Percentiles rank a stretch among this genome's conserved stretches.
phyloP scores from a whole-genome alignment of 2,329 filamentous ascomycete species.

The Colletotrichum sp. region DNA sequence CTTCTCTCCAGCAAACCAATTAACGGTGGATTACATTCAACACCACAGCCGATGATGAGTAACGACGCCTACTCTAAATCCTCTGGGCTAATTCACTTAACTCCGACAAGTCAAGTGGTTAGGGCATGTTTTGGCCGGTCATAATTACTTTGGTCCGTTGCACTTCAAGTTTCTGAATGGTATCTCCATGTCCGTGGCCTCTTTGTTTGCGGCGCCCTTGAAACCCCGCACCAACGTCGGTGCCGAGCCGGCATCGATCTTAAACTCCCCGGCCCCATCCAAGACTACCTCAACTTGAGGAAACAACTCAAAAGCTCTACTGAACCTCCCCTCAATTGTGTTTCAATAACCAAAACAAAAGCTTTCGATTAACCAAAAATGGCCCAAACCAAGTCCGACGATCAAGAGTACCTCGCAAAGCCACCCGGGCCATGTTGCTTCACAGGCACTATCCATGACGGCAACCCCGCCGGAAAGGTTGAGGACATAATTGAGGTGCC shows the following conservation, averaged over 20 bases:
- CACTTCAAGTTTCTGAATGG: neutral
- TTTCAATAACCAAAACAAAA: neutral
- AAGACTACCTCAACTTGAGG: neutral
- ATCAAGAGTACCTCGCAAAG: constrained; percentile 31
- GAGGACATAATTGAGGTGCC: constrained; percentile 37
- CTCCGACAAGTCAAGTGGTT: neutral
- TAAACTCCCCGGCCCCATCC: neutral
- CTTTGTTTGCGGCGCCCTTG: neutral
- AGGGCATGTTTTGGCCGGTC: neutral
- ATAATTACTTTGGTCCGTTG: neutral
- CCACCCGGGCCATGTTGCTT: constrained; percentile 43
- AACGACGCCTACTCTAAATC: neutral
- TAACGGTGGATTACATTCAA: neutral
- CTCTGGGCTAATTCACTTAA: neutral
- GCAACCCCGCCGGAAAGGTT: constrained; percentile 38
- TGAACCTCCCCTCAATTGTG: neutral
- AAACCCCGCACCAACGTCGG: neutral
- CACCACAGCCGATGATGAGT: neutral
- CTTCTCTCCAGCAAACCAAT: neutral
- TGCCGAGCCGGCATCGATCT: neutral
- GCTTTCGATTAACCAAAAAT: neutral
- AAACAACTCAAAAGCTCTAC: neutral
- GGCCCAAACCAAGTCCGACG: neutral
- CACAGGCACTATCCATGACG: constrained; percentile 42
- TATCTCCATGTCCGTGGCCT: neutral